A percentile compares a stretch with the other conserved stretches of the same genome.
These are phyloP conservation scores for Collybia sp. DNA, from an alignment of 768 basidiomycete genomes.

Conservation along the genomic window DNA sequence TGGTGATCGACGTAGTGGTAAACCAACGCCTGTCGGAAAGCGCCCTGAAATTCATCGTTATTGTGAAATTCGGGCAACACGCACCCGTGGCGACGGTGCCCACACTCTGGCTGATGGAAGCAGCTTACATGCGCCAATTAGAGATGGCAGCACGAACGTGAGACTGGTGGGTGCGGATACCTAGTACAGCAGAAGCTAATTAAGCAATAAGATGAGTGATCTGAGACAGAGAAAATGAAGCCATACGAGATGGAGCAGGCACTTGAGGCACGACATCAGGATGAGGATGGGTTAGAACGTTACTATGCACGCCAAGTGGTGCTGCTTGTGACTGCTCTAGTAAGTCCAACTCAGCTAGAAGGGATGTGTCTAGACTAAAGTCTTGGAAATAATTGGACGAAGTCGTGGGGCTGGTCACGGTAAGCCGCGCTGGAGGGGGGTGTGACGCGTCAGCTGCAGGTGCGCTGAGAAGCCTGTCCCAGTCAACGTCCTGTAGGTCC, in stretches of 20 bases:
- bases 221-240: neutral
- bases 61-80: too few relatives aligned
- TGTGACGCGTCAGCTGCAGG: slow-evolving; percentile 5
- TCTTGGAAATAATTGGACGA: slow-evolving; percentile 20
- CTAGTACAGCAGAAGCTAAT: too few relatives aligned
- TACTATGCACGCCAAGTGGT: slow-evolving; percentile 2
- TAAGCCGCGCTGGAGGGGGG: slow-evolving; percentile 14
- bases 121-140: too few relatives aligned
- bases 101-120: too few relatives aligned
- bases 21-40: too few relatives aligned
- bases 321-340: slow-evolving; percentile 32
- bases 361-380: slow-evolving; percentile 27
- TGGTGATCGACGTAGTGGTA: too few relatives aligned
- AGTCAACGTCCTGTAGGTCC: slow-evolving; percentile 44
- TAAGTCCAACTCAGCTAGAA: slow-evolving; percentile 40
- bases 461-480: slow-evolving; percentile 29
- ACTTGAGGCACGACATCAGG: neutral
- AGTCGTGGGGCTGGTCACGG: slow-evolving; percentile 9
- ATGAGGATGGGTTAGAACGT: neutral
- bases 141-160: too few relatives aligned
- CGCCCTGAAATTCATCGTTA: too few relatives aligned
- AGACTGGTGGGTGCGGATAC: too few relatives aligned
- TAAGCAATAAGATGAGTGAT: slow-evolving; percentile 2
- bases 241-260: neutral
- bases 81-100: too few relatives aligned